Percentiles rank a stretch among this genome's conserved stretches.
These are phyloP conservation scores for Verbascum thapsus DNA, from an alignment of 257 asterid genomes.

Conservation along the genomic window DNA sequence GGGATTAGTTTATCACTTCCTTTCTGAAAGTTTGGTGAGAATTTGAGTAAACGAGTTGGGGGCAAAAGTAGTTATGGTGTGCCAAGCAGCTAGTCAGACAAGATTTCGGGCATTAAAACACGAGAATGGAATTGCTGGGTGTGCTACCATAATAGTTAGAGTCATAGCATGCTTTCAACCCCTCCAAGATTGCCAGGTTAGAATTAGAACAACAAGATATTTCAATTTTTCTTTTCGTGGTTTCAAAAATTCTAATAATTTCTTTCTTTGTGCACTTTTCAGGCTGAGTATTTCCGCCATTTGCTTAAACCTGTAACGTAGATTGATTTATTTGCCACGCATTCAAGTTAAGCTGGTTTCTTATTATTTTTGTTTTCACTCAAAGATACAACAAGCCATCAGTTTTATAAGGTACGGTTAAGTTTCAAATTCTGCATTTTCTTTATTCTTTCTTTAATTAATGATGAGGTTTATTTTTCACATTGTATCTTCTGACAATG, in stretches of 20 bases:
- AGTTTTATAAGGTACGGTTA: constrained; percentile 38
- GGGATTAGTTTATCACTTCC: background rate
- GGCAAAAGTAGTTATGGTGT: constrained; percentile 92
- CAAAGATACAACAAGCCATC: constrained; percentile 48
- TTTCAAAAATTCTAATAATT: constrained; percentile 27
- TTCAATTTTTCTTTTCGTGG: constrained; percentile 12
- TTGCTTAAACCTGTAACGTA: constrained; percentile 98
- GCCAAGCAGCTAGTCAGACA: constrained; percentile 99
- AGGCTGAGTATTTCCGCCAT: constrained; percentile 97
- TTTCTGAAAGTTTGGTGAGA: constrained; percentile 29
- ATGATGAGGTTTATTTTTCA: background rate
- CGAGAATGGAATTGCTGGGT: constrained; percentile 84
- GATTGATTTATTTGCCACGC: constrained; percentile 46
- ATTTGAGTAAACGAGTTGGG: constrained; percentile 48
- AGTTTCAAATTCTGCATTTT: constrained; percentile 33
- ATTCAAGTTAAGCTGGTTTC: constrained; percentile 63
- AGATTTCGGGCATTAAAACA: constrained; percentile 95
- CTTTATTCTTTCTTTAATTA: background rate
- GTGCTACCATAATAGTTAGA: constrained; percentile 90
- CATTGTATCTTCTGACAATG: constrained; percentile 18
- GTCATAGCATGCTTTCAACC: constrained; percentile 98
- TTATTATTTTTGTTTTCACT: constrained; percentile 45
- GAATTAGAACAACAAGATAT: constrained; percentile 19
- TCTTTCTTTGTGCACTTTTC: constrained; percentile 39
- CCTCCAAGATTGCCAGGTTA: constrained; percentile 97